Evolutionary conservation across 768 basidiomycete species (phyloP), one percentile per base, ranked within the genome.

Genomic region (Candolleomyces eurysporus): DNA sequence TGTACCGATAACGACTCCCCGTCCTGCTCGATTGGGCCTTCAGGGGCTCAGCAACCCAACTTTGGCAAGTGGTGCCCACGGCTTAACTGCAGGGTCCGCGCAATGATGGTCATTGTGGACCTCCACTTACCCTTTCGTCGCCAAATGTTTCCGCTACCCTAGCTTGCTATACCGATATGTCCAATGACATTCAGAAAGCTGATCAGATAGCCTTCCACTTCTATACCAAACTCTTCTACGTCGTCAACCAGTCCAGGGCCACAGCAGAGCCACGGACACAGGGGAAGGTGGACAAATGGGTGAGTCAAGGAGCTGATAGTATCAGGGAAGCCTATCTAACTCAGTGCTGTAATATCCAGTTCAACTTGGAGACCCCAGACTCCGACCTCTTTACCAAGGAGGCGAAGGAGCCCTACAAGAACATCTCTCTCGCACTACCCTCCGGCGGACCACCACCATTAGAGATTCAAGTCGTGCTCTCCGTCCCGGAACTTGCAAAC

Each of bases 121-220:
- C 36, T 36, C 36, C 36, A 36, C 36, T 36, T 36, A 36, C 36
- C 8, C 36, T 36, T 36, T 36, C 36, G 36, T 3, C 36, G 36
- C 8, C 36, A 36, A 36, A 36, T 36, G 36, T 36, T 36, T 36
- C 36, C 36, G 26, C 56, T 21, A 51, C 52, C 58, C 58, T 64
- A 36, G 36, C 36, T 36, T 7, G 36, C 11, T 36, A 36, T 36
- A 36, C 36, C 36, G 68, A 72, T 61, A 75, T 77, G 76, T 78
- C 77, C 65, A 73, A 76, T 71, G 78, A 79, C 63, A 71, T 68
- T 56, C 78, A 78, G 64, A 92, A 86, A 79, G 89, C 91, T 66
- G 91, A 94, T 81, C 90, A 92, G 81, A 93, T 94, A 68, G 89
- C 89, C 53, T 87, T 87, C 73, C 86, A 87, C 72, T 86, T 91